A percentile compares a stretch with the other conserved stretches of the same genome.
Evolutionary conservation across 2,329 filamentous ascomycete genomes (phyloP).

Genomic region (Xylaria sp.): DNA sequence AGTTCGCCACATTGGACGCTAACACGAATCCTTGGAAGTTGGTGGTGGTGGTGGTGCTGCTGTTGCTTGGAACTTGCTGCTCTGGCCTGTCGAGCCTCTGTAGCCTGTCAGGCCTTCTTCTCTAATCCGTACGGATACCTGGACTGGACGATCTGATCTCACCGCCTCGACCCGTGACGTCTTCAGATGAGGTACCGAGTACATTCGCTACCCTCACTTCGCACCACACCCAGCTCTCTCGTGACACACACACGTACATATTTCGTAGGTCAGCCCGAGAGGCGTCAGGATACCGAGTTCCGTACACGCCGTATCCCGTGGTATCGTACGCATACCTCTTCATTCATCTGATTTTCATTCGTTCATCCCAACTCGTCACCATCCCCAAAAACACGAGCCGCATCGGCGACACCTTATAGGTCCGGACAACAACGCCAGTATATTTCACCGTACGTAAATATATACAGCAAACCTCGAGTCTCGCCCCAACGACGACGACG

Average conservation of each 20-base stretch:
- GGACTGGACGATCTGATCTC: neutral
- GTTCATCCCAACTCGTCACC: neutral
- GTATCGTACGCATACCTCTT: too few relatives aligned
- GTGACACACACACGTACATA: neutral
- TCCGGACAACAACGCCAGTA: neutral
- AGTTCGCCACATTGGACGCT: too few relatives aligned
- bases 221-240: neutral
- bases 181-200: neutral
- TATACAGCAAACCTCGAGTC: slow-evolving; percentile 9
- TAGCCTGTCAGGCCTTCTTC: too few relatives aligned
- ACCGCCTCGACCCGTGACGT: neutral
- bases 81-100: too few relatives aligned
- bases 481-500: too few relatives aligned
- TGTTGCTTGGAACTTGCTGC: too few relatives aligned
- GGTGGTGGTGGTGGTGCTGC: too few relatives aligned
- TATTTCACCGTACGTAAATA: neutral
- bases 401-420: neutral
- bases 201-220: neutral
- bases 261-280: too few relatives aligned
- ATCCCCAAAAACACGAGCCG: neutral
- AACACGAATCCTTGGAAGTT: too few relatives aligned
- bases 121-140: too few relatives aligned
- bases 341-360: neutral
- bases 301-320: too few relatives aligned
- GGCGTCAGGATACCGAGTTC: too few relatives aligned